Evolutionary conservation across 2,329 filamentous ascomycete genomes (phyloP), one percentile per base, ranked within the genome.

Genomic region (Trichoderma breve): DNA sequence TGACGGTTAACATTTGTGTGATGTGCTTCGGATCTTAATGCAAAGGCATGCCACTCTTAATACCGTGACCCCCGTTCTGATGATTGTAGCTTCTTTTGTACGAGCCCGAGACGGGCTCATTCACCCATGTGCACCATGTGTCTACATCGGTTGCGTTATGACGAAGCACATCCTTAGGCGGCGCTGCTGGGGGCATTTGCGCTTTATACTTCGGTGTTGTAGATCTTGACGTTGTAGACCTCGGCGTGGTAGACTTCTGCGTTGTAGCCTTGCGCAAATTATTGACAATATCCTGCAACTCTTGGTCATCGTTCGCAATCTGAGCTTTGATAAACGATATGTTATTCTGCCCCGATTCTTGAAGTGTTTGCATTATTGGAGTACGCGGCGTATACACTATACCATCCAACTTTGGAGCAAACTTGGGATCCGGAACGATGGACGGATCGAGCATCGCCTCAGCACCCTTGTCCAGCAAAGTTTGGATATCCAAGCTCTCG

Each of bases 401-500:
- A 24, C 82, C 79, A 5, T 93, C 85, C 0, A 92, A 84, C 0
- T 85, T 80, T 0, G 93, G 92, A 7, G 89, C 81, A 72, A 78
- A 73, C 15, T 76, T 77, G 0, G 83, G 80, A 15, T 88, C 84
- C 0, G 93, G 90, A 2, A 86, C 79, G 65, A 92, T 88, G 2
- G 80, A 78, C 0, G 90, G 88, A 75, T 97, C 92, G 1, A 98
- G 86, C 36, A 81, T 86, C 0, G 95, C 94, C 24, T 85, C 80
- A 0, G 86, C 76, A 5, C 93, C 92, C 80, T 93, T 96, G 1
- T 87, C 87, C 3, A 99, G 88, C 1, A 99, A 87, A n/a, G 90
- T 82, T 3, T 82, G 79, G 70, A 99, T 97, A 79, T 97, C 95
- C 9, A 99, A 81, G 73, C 90, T 94, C 82, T 98, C 95, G 43